Evolutionary conservation across 176 grass and related monocot species (phyloP), one percentile per base, ranked within the genome.

Genomic region (Raddia distichophylla): DNA sequence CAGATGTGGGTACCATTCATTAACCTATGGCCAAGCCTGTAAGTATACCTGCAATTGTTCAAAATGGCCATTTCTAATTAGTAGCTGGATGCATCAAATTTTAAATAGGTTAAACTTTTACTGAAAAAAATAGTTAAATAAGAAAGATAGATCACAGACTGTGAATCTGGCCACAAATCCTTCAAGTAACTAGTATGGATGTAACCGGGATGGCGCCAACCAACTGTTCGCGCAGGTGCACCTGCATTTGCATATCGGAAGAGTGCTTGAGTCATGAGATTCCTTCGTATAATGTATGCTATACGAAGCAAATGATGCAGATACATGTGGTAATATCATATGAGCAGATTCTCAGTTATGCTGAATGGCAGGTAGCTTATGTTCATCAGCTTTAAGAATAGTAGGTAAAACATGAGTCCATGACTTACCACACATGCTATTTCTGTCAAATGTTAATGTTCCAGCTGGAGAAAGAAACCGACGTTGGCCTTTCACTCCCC

Each of bases 121-220:
- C 27, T 27, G 27, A 27, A 27, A 27, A 40, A 69, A 85, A 8
- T 9, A 40, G 7, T 3, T 33, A 44, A 64, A 60, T 32, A 86
- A n/a, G 76, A 32, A 85, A 81, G 4, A 52, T 22, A 84, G 69
- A 76, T 76, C 27, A 51, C 71, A 67, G 86, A 98, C 90, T 60
- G 6, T 74, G 79, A 85, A 60, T 93, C 93, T 79, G 95, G 95
- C 92, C 95, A 98, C 34, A 98, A 60, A 66, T 98, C 95, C 76
- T 98, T 98, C 53, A 98, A 44, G 71, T 92, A 89, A 85, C 95
- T 94, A 34, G 92, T 95, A 63, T 98, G 95, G 53, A 93, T 93
- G 77, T 86, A 97, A 77, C 94, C 94, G 67, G 94, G 94, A 94
- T 97, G 92, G 69, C 90, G 89, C 94, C 94, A 97, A 60, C 94